These are phyloP conservation scores for Sphaerobolus stellatus DNA, from an alignment of 1,284 basidiomycete genomes.

Conservation along the genomic window DNA sequence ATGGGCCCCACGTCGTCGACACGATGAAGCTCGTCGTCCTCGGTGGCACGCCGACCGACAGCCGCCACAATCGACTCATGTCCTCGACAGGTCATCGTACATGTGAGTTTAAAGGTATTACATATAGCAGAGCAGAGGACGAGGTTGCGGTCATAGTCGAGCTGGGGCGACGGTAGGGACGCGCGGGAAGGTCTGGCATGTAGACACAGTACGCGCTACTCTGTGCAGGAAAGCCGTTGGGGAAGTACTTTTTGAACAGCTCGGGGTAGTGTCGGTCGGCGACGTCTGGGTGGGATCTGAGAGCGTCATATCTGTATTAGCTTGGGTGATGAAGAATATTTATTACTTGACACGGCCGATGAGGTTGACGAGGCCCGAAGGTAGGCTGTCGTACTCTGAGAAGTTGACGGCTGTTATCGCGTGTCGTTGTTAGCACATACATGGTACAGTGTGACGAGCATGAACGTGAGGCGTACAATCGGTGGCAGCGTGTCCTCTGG, in stretches of 20 bases:
- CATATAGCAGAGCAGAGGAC: slow-evolving; percentile 81
- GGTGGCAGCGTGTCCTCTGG: slow-evolving; percentile 49
- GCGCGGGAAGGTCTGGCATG: no score
- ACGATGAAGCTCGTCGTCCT: slow-evolving; percentile 84
- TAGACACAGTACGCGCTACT: slow-evolving; percentile 59
- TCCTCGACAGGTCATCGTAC: slow-evolving; percentile 76
- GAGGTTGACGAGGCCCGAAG: slow-evolving; percentile 67
- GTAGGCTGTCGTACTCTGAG: slow-evolving; percentile 67
- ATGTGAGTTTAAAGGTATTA: slow-evolving; percentile 76
- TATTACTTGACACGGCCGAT: slow-evolving; percentile 72
- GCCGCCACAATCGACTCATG: slow-evolving; percentile 77
- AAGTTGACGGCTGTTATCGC: slow-evolving; percentile 64
- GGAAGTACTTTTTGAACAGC: slow-evolving; percentile 68
- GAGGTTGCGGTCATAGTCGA: no score
- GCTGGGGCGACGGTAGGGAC: no score
- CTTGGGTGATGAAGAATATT: no score
- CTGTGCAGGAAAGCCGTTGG: slow-evolving; percentile 53
- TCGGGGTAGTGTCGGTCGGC: slow-evolving; percentile 71
- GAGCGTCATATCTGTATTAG: no score
- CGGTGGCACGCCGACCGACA: slow-evolving; percentile 82
- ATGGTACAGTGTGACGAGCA: slow-evolving; percentile 11
- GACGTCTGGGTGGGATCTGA: slow-evolving; percentile 78
- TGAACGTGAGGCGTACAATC: slow-evolving; percentile 63
- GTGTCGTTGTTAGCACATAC: not conserved
- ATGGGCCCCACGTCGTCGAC: slow-evolving; percentile 77